Conservation (phyloP, 148 eudicot species). For the Polygonum maritimum region DNA sequence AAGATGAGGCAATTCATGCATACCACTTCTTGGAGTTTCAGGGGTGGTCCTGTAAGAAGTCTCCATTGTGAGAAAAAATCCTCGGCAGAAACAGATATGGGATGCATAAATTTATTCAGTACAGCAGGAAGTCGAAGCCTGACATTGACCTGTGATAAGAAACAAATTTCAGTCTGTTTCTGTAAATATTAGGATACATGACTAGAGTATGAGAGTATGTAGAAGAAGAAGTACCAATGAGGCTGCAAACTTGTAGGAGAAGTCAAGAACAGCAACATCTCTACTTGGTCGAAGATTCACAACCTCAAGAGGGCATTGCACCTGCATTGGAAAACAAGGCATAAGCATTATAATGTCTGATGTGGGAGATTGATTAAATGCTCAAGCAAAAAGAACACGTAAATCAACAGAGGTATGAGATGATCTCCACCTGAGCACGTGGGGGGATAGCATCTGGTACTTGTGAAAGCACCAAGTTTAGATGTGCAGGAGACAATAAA, state of each 20-base stretch:
- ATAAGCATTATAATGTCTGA: background rate
- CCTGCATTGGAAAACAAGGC: slow-evolving; percentile 26
- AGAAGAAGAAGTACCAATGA: slow-evolving; percentile 35
- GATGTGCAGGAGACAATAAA: slow-evolving; percentile 74
- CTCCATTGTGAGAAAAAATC: slow-evolving; percentile 96
- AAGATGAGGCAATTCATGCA: slow-evolving; percentile 4
- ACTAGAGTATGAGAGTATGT: background rate
- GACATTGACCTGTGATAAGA: slow-evolving; percentile 49
- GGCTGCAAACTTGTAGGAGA: slow-evolving; percentile 71
- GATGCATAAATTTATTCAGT: slow-evolving; percentile 78
- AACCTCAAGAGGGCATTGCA: slow-evolving; percentile 92
- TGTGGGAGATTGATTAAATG: background rate
- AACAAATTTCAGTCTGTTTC: background rate
- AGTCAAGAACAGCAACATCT: slow-evolving; percentile 87
- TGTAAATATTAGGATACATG: background rate
- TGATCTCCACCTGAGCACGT: slow-evolving; percentile 69
- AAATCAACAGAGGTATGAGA: background rate
- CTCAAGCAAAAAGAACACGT: background rate
- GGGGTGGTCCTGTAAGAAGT: slow-evolving; percentile 93
- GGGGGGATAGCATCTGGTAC: slow-evolving; percentile 97
- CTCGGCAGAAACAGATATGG: slow-evolving; percentile 68
- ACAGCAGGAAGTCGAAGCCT: slow-evolving; percentile 93
- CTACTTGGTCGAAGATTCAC: slow-evolving; percentile 81
- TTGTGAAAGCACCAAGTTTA: slow-evolving; percentile 66
- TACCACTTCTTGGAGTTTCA: slow-evolving; percentile 98